These are phyloP conservation scores for Onygenales sp. DNA, from an alignment of 2,329 filamentous ascomycete genomes.

Conservation along the genomic window DNA sequence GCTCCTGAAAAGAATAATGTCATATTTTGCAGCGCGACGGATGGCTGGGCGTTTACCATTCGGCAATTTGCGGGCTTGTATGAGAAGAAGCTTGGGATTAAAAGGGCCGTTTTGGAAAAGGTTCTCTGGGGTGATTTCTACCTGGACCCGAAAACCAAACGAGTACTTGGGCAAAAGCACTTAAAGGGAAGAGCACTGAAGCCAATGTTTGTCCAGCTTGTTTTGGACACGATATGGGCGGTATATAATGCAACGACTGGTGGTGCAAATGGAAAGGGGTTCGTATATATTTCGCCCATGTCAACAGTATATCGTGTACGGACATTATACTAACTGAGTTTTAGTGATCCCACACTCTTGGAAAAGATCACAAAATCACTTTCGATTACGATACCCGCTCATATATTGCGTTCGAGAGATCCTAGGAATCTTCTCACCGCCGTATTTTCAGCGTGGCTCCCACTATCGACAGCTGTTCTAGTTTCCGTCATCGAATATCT, in stretches of 20 bases:
- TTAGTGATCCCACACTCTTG: constrained; percentile 61
- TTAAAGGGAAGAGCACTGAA: constrained; percentile 85
- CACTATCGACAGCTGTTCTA: constrained; percentile 80
- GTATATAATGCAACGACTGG: constrained; percentile 86
- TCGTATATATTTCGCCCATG: constrained; percentile 25
- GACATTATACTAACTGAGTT: constrained; percentile 1
- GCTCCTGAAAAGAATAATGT: constrained; percentile 98
- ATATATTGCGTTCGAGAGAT: constrained; percentile 75
- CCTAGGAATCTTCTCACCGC: constrained; percentile 73
- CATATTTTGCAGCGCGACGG: constrained; percentile 94
- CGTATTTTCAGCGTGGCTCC: constrained; percentile 82
- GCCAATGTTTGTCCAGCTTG: constrained; percentile 94
- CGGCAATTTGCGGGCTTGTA: constrained; percentile 89
- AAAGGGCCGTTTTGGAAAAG: constrained; percentile 76
- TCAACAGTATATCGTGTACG: constrained; percentile 17
- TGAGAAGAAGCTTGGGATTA: constrained; percentile 95
- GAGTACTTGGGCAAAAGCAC: constrained; percentile 82
- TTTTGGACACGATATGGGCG: constrained; percentile 92
- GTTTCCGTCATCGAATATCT: constrained; percentile 92
- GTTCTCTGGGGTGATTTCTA: constrained; percentile 97
- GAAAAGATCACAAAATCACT: constrained; percentile 95
- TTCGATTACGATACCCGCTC: constrained; percentile 71
- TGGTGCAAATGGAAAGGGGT: constrained; percentile 72
- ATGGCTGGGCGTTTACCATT: constrained; percentile 98
- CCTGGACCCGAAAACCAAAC: constrained; percentile 92